These are phyloP conservation scores for Postia placenta DNA, from an alignment of 768 basidiomycete species.

Conservation along the genomic window DNA sequence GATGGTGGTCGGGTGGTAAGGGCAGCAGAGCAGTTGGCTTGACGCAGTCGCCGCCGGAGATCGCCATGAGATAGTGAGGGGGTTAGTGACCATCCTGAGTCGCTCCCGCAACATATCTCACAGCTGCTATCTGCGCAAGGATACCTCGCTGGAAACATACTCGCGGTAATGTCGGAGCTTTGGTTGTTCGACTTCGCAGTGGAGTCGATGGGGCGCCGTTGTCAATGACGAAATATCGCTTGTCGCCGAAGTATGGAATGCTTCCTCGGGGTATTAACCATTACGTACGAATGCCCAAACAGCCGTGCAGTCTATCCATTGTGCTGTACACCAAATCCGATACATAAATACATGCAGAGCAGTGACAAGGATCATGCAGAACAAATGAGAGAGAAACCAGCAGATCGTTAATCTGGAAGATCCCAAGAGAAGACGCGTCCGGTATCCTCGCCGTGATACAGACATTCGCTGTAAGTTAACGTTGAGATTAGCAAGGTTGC, in stretches of 20 bases:
- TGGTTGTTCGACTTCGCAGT: no score
- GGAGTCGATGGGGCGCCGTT: no score
- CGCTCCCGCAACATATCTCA: no score
- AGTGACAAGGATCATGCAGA: not conserved
- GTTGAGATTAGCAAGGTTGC: no score
- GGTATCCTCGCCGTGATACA: slow-evolving; percentile 61
- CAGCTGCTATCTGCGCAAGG: no score
- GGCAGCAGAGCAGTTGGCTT: slow-evolving; percentile 2
- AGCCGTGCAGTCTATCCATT: not conserved
- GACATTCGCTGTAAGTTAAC: slow-evolving; percentile 37
- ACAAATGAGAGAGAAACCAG: not conserved
- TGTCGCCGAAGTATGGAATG: no score
- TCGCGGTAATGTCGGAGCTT: no score
- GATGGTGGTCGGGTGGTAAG: slow-evolving; percentile 5
- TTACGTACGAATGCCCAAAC: no score
- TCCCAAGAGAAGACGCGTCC: slow-evolving; percentile 56
- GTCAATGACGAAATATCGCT: no score
- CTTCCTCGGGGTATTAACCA: no score
- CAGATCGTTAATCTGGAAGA: slow-evolving; percentile 40
- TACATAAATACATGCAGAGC: not conserved
- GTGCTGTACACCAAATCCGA: not conserved
- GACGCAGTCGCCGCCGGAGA: slow-evolving; percentile 14
- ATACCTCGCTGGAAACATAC: no score
- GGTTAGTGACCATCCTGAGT: no score
- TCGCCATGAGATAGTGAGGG: slow-evolving; percentile 20